These are phyloP conservation scores for Bipolaris gigantea DNA, from an alignment of 2,329 filamentous ascomycete genomes.

Conservation along the genomic window DNA sequence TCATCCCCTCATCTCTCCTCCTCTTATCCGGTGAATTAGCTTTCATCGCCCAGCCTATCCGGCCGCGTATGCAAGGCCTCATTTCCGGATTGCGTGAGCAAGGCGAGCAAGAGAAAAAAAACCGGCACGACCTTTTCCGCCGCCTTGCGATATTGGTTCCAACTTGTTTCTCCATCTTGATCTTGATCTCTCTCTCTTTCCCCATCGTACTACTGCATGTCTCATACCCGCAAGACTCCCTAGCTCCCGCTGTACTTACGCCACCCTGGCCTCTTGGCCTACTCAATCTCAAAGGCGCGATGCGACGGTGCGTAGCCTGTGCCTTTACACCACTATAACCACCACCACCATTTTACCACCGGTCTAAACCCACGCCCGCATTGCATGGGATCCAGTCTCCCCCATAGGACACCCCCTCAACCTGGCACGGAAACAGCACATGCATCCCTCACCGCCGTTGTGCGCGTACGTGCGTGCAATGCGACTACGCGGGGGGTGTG, in stretches of 20 bases:
- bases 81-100: too few relatives aligned
- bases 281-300: neutral
- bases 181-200: too few relatives aligned
- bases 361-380: neutral
- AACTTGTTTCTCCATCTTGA: too few relatives aligned
- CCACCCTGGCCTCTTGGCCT: neutral
- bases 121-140: too few relatives aligned
- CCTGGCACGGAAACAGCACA: neutral
- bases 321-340: neutral
- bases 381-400: neutral
- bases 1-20: neutral
- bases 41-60: neutral
- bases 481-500: neutral
- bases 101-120: too few relatives aligned
- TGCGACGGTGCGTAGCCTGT: neutral
- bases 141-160: too few relatives aligned
- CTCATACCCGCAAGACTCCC: neutral
- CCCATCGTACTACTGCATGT: neutral
- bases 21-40: neutral
- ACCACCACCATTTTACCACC: neutral
- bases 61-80: neutral
- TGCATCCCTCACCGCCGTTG: constrained; percentile 3
- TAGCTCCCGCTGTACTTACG: neutral
- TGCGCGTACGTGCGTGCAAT: neutral
- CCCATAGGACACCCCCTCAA: neutral